phyloP scores from a whole-genome alignment of 441 rosid genomes.

The Pelargonium australe region DNA sequence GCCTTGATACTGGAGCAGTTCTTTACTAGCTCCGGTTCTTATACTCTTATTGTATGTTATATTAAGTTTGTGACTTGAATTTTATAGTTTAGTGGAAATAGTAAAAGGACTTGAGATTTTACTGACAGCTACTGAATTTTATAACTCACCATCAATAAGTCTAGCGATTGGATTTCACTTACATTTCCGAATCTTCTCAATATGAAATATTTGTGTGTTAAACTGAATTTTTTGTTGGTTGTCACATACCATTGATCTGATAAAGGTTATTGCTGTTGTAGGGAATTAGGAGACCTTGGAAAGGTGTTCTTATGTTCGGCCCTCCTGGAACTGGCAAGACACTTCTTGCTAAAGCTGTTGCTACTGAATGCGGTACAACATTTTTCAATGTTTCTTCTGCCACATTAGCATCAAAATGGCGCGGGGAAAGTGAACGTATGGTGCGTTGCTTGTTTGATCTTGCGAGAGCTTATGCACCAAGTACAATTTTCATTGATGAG shows the following conservation, averaged over 20 bases:
- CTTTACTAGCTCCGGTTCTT: neutral
- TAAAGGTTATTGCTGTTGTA: constrained; percentile 22
- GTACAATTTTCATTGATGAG: constrained; percentile 81
- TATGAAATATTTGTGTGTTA: neutral
- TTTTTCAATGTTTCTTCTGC: constrained; percentile 81
- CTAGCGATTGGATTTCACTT: neutral
- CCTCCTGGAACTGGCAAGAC: constrained; percentile 92
- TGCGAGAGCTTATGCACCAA: constrained; percentile 83
- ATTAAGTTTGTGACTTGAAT: no score
- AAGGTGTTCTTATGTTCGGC: constrained; percentile 89
- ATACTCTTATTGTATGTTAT: no score
- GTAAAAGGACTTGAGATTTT: no score
- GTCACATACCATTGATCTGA: neutral
- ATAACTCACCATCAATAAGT: neutral
- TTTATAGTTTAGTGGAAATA: no score
- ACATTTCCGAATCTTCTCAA: neutral
- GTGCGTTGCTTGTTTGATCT: constrained; percentile 81
- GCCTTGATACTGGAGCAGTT: neutral
- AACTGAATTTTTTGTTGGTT: neutral
- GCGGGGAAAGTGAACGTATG: constrained; percentile 91
- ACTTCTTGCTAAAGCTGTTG: constrained; percentile 76
- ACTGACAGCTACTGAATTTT: neutral
- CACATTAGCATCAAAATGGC: constrained; percentile 83
- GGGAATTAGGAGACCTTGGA: constrained; percentile 92
- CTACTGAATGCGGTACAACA: constrained; percentile 72